A percentile compares a stretch with the other conserved stretches of the same genome.
phyloP scores from a whole-genome alignment of 345 rosid species.

The Citrus glauca region DNA sequence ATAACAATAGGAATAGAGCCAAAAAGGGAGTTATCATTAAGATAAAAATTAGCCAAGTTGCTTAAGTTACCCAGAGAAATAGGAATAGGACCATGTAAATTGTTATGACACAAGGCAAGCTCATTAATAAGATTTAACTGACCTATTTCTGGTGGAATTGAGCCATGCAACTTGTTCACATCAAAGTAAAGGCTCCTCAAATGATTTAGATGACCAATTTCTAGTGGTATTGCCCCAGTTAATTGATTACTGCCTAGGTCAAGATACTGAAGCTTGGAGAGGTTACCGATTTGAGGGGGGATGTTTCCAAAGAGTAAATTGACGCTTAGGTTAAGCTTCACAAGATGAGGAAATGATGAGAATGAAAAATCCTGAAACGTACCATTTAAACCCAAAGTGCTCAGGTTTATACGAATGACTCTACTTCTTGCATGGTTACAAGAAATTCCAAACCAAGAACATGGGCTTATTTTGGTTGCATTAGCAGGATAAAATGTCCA shows the following conservation, averaged over 20 bases:
- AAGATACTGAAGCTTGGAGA: conserved; percentile 16
- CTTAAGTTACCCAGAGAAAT: no score
- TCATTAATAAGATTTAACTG: no score
- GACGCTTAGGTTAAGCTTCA: conserved; percentile 12
- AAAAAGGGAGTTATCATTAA: no score
- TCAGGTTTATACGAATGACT: conserved; percentile 16
- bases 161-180: no score
- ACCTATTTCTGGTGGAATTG: no score
- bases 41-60: no score
- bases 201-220: conserved; percentile 9
- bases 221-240: conserved; percentile 9
- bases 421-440: neutral
- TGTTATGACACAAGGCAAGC: no score
- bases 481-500: neutral
- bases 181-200: no score
- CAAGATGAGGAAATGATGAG: conserved; percentile 21
- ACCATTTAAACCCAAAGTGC: conserved; percentile 12
- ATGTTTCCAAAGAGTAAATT: conserved; percentile 11
- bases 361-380: conserved; percentile 22
- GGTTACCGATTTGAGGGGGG: neutral
- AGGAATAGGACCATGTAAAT: fast-evolving
- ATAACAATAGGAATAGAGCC: no score
- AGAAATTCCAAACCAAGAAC: conserved; percentile 23
- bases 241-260: conserved; percentile 14
- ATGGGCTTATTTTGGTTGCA: neutral